Base-by-base conservation (phyloP, 139 green algal genomes). In the Volvox reticuliferus region DNA sequence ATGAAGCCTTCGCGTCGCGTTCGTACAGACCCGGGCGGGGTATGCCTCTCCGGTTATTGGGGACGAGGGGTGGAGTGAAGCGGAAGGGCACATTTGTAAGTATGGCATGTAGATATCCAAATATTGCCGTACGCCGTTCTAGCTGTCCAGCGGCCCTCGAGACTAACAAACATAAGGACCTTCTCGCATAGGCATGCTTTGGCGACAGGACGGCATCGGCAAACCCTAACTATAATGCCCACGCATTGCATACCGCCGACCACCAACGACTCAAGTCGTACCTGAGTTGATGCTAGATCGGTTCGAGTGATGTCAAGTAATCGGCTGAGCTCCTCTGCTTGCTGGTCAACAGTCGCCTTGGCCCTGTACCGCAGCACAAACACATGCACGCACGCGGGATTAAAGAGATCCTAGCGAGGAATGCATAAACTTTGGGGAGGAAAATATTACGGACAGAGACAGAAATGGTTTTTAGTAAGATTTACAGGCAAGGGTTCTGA, bases 361-460 rank as follows among this genome's bases (percentile, higher is more conserved):
- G 50, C 2, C 26, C 83, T 89, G 83, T 79, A 79, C 71, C 17
- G 71, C 71, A 73, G 65, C 21, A 73, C 24, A 73, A 73, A 73
- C 65, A 73, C 65, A 73, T 12, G 16, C 65, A 73, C 12, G 16
- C 65, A 28, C 65, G 44, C 44, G 44, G 44, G 44, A 55, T 55
- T 55, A 55, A 55, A 55, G n/a, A n/a, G n/a, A n/a, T n/a, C n/a
- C n/a, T n/a, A n/a, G n/a, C n/a, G n/a, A n/a, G n/a, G n/a, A 55
- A 9, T 55, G 5, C 44, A 55, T 55, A 14, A 55, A 55, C 44
- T 55, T 55, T 14, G 44, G 44, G 44, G 44, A n/a, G n/a, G 44
- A 9, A 55, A 9, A 55, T 55, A 55, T 55, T 55, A 9, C 44
- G 44, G 5, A 55, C 44, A 55, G 9, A 55, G 44, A 55, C 44